phyloP scores from a whole-genome alignment of 1,139 yeast genomes.

The Tardiomyces depauwii region DNA sequence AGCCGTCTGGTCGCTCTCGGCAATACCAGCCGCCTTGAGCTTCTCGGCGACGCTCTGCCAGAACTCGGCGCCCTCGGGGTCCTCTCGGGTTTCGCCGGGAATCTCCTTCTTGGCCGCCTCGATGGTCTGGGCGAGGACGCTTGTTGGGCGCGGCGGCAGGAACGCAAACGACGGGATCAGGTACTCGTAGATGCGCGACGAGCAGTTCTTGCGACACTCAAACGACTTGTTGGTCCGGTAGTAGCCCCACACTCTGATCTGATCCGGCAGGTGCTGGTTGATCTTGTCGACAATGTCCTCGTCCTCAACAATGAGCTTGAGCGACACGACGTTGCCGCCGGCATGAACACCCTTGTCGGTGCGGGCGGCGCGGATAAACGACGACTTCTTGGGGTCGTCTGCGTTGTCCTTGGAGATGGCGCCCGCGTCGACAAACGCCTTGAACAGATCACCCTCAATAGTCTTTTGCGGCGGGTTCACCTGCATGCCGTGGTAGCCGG shows the following conservation, averaged over 20 bases:
- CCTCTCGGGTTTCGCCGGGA: conserved; percentile 53
- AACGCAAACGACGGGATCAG: conserved; percentile 83
- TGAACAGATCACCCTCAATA: conserved; percentile 82
- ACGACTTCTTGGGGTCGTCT: conserved; percentile 78
- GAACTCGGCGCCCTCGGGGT: conserved; percentile 58
- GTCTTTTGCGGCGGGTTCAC: conserved; percentile 83
- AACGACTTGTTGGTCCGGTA: conserved; percentile 83
- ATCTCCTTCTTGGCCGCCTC: conserved; percentile 38
- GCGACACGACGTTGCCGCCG: conserved; percentile 87
- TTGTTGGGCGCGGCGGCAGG: conserved; percentile 76
- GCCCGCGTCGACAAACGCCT: conserved; percentile 79
- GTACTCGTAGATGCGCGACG: conserved; percentile 89
- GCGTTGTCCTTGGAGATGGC: conserved; percentile 86
- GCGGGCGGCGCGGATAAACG: conserved; percentile 93
- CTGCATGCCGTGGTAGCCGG: conserved; percentile 98
- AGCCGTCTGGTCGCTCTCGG: conserved; percentile 24
- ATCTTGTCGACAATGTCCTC: conserved; percentile 63
- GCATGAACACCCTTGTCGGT: conserved; percentile 99
- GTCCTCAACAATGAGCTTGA: conserved; percentile 84
- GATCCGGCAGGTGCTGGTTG: conserved; percentile 67
- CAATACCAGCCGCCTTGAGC: conserved; percentile 19
- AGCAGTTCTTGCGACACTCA: conserved; percentile 92
- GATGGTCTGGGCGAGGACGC: conserved; percentile 52
- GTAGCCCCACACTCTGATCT: conserved; percentile 87
- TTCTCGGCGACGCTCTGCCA: conserved; percentile 45